phyloP scores from a whole-genome alignment of 1,284 basidiomycete species.

The Malassezia brasiliensis region DNA sequence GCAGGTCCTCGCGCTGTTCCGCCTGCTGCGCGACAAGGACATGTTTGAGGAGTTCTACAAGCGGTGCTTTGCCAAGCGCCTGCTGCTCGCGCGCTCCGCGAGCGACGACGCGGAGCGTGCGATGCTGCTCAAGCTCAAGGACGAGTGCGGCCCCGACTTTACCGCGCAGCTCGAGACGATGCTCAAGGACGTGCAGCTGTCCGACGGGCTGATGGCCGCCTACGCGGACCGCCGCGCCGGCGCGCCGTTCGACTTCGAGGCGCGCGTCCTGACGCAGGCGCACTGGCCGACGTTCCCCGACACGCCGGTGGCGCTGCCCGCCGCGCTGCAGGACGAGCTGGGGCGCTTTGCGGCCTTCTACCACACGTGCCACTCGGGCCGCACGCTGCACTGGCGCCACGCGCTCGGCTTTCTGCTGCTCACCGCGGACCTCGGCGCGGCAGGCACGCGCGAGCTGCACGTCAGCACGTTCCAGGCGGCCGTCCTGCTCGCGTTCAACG shows the following conservation, averaged over 20 bases:
- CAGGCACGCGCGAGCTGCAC: conserved; percentile 71
- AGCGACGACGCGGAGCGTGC: conserved; percentile 81
- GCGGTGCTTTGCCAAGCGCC: conserved; percentile 72
- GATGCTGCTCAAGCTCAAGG: conserved; percentile 78
- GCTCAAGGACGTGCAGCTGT: conserved; percentile 74
- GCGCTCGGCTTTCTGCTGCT: conserved; percentile 37
- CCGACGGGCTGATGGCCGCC: conserved; percentile 58
- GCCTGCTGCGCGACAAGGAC: conserved; percentile 59
- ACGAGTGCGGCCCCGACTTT: conserved; percentile 83
- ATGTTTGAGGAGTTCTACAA: conserved; percentile 75
- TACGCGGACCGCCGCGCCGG: conserved; percentile 41
- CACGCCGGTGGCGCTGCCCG: conserved; percentile 25
- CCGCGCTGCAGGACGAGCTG: conserved; percentile 4
- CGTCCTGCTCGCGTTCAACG: conserved; percentile 83
- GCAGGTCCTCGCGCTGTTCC: conserved; percentile 69
- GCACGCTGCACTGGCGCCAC: conserved; percentile 44
- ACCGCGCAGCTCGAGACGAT: conserved; percentile 72
- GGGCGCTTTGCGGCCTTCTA: conserved; percentile 38
- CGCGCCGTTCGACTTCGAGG: conserved; percentile 50
- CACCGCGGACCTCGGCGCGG: conserved; percentile 46
- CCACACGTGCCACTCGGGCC: conserved; percentile 33
- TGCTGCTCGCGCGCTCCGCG: conserved; percentile 75
- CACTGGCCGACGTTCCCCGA: conserved; percentile 53
- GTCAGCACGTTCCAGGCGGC: conserved; percentile 83
- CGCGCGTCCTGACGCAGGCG: conserved; percentile 54